Conservation (phyloP, 495 filamentous ascomycete genomes). For the Hyaloscypha finlandica region DNA sequence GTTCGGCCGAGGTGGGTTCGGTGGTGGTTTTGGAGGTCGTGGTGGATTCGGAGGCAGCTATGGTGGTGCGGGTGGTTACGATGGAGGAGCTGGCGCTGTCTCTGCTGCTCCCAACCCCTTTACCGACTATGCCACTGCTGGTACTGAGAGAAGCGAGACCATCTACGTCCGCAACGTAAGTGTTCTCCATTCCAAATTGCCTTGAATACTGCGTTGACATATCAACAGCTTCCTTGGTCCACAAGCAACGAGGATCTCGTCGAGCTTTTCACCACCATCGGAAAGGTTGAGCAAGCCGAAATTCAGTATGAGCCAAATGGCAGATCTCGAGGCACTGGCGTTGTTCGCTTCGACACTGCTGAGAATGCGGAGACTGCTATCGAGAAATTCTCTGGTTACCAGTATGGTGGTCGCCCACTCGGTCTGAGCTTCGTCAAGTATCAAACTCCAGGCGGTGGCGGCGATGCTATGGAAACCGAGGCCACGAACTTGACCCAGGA, state of each 20-base stretch:
- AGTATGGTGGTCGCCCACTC: slow-evolving; percentile 94
- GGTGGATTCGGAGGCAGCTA: slow-evolving; percentile 46
- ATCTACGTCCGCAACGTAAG: slow-evolving; percentile 98
- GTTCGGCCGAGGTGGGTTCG: slow-evolving; percentile 48
- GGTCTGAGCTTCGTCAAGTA: slow-evolving; percentile 93
- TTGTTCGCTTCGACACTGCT: slow-evolving; percentile 84
- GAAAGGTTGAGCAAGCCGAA: slow-evolving; percentile 95
- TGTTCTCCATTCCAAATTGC: slow-evolving; percentile 21
- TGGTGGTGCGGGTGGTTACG: slow-evolving; percentile 41
- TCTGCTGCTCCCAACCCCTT: slow-evolving; percentile 86
- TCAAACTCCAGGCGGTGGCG: slow-evolving; percentile 59
- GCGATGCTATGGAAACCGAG: slow-evolving; percentile 82
- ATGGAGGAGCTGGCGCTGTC: slow-evolving; percentile 41
- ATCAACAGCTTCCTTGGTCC: slow-evolving; percentile 86
- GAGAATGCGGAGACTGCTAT: slow-evolving; percentile 92
- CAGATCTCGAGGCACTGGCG: slow-evolving; percentile 90
- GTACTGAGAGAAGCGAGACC: slow-evolving; percentile 75
- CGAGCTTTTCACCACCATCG: slow-evolving; percentile 96
- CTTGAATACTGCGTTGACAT: slow-evolving; percentile 14
- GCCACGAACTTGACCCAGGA: slow-evolving; percentile 85
- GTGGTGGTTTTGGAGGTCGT: slow-evolving; percentile 45
- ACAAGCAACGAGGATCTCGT: slow-evolving; percentile 97
- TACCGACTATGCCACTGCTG: slow-evolving; percentile 89
- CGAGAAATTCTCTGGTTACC: slow-evolving; percentile 95
- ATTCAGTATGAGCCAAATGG: slow-evolving; percentile 98